Evolutionary conservation across 768 basidiomycete genomes (phyloP).

Genomic region (Tylopilus felleus): DNA sequence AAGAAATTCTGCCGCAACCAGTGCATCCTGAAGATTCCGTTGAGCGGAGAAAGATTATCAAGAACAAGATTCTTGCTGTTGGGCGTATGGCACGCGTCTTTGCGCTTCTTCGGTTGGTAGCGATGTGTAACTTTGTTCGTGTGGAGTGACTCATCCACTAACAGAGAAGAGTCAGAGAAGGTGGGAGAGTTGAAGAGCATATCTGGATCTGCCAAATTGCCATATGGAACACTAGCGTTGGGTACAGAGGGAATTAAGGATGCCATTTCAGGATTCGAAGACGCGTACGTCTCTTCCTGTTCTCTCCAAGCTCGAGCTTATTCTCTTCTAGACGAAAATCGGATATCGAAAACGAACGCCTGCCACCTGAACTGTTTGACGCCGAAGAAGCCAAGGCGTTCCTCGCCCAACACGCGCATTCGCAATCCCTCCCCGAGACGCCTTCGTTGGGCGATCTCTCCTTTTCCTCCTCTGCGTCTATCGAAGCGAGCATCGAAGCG

Average conservation of each 20-base stretch:
- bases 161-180: constrained; percentile 94
- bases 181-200: constrained; percentile 96
- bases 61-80: constrained; percentile 98
- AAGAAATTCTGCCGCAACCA: constrained; percentile 39
- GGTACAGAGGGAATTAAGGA: constrained; percentile 95
- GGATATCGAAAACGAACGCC: constrained; percentile 97
- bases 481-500: constrained; percentile 41
- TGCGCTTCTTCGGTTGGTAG: constrained; percentile 84
- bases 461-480: constrained; percentile 42
- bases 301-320: not conserved
- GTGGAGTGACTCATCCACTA: not conserved
- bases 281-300: constrained; percentile 66
- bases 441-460: constrained; percentile 44
- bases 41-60: constrained; percentile 89
- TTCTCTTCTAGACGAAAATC: constrained; percentile 73
- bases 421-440: constrained; percentile 48
- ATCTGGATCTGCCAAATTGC: constrained; percentile 70
- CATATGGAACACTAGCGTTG: constrained; percentile 79
- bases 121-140: not conserved
- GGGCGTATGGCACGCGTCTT: constrained; percentile 96
- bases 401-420: constrained; percentile 35
- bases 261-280: constrained; percentile 88
- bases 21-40: constrained; percentile 43
- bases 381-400: constrained; percentile 67
- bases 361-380: constrained; percentile 95